A percentile compares a stretch with the other conserved stretches of the same genome.
Evolutionary conservation across 768 basidiomycete species (phyloP).

Genomic region (Tubosaeta sp.): DNA sequence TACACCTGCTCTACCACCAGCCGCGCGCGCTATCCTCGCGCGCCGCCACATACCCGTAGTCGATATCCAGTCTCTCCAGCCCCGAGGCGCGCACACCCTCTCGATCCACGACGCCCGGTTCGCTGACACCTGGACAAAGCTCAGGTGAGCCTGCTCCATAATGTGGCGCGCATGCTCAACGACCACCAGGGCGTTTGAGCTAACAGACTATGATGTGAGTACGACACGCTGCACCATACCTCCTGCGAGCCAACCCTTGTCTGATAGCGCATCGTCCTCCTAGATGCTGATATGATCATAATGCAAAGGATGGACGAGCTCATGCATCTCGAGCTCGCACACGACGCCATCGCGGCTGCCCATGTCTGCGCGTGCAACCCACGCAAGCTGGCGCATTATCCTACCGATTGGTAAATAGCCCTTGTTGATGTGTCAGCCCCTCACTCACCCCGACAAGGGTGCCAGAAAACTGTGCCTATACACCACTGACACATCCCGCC

Average conservation of each 20-base stretch:
- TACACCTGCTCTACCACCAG: constrained; percentile 51
- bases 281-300: constrained; percentile 89
- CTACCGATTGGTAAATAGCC: constrained; percentile 67
- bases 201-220: constrained; percentile 61
- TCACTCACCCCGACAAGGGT: constrained; percentile 48
- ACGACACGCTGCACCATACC: constrained; percentile 6
- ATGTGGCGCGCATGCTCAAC: constrained; percentile 19
- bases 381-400: constrained; percentile 77
- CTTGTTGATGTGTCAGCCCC: not conserved
- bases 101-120: constrained; percentile 45
- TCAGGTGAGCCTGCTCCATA: constrained; percentile 34
- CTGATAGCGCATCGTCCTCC: constrained; percentile 64
- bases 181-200: constrained; percentile 51
- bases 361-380: constrained; percentile 97
- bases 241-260: constrained; percentile 2
- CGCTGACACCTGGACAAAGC: constrained; percentile 63
- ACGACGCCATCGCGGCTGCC: constrained; percentile 77
- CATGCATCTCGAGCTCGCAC: constrained; percentile 46
- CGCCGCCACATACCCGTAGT: constrained; percentile 49
- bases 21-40: constrained; percentile 47
- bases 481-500: constrained; percentile 43
- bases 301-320: constrained; percentile 80
- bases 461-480: constrained; percentile 89
- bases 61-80: constrained; percentile 58
- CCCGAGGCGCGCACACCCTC: constrained; percentile 39